A percentile compares a stretch with the other conserved stretches of the same genome.
These are phyloP conservation scores for Epichloe hybrida DNA, from an alignment of 2,329 filamentous ascomycete species.

Conservation along the genomic window DNA sequence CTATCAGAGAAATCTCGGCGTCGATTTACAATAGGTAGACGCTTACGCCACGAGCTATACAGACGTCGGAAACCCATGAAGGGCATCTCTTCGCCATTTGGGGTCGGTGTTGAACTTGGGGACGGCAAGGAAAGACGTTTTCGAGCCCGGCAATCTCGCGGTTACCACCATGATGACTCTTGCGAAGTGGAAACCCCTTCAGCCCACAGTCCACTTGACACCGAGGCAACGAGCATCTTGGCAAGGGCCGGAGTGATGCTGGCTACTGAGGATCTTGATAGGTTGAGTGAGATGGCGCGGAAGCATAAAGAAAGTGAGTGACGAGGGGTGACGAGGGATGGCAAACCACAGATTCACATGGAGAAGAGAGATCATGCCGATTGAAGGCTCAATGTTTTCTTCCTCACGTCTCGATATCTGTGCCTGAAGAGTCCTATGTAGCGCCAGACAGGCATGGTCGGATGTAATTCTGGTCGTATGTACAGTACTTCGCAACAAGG, in stretches of 20 bases:
- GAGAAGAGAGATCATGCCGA: not conserved
- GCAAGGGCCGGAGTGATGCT: slow-evolving; percentile 15
- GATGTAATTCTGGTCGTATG: not conserved
- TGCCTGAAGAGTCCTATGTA: not conserved
- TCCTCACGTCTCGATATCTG: too few species aligned
- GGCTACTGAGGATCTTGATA: slow-evolving; percentile 19
- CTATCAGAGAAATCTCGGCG: not conserved
- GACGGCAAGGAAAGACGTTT: slow-evolving; percentile 18
- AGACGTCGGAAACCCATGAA: slow-evolving; percentile 4
- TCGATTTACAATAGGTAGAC: not conserved
- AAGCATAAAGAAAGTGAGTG: not conserved
- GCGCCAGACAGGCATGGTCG: not conserved
- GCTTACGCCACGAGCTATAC: slow-evolving; percentile 1
- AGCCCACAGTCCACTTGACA: slow-evolving; percentile 9
- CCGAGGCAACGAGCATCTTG: slow-evolving; percentile 12
- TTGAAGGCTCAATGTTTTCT: not conserved
- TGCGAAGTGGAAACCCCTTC: slow-evolving; percentile 10
- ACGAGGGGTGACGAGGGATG: not conserved
- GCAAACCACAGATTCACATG: not conserved
- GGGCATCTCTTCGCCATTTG: not conserved
- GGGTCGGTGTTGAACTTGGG: slow-evolving; percentile 6
- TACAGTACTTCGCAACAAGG: not conserved
- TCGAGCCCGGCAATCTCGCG: slow-evolving; percentile 17
- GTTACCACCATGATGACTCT: slow-evolving; percentile 11
- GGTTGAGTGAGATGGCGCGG: slow-evolving; percentile 17